Percentiles rank a stretch among this genome's conserved stretches.
These are phyloP conservation scores for Hemerocallis citrina DNA, from an alignment of 106 monocot species.

Conservation along the genomic window DNA sequence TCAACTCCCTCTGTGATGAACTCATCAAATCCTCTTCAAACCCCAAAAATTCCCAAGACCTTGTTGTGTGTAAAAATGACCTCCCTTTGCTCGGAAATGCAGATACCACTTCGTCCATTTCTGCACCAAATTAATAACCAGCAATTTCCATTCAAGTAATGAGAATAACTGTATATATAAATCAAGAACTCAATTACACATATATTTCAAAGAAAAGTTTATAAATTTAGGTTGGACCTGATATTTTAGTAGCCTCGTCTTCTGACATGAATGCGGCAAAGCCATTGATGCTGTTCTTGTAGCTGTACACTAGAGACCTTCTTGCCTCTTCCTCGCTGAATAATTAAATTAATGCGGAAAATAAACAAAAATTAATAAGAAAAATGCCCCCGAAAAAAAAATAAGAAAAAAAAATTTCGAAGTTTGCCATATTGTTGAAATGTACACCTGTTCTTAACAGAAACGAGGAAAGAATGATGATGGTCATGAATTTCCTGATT, in stretches of 20 bases:
- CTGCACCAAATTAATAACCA: constrained; percentile 12
- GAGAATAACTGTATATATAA: not conserved
- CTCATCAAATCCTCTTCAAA: constrained; percentile 25
- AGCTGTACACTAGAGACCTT: constrained; percentile 65
- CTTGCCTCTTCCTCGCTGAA: constrained; percentile 45
- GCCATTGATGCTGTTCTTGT: constrained; percentile 76
- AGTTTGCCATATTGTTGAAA: not conserved
- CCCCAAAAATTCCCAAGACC: constrained; percentile 90
- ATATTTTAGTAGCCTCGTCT: constrained; percentile 49
- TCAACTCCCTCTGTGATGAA: not conserved
- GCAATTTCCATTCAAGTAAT: not conserved
- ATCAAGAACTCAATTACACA: too few species aligned
- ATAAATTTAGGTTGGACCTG: constrained; percentile 23
- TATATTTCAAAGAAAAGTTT: too few species aligned
- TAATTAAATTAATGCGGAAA: not conserved
- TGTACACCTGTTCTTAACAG: constrained; percentile 15
- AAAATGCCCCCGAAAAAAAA: not conserved
- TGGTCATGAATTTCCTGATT: not conserved
- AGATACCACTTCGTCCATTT: constrained; percentile 51
- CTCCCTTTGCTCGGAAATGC: constrained; percentile 36
- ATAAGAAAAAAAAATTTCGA: not conserved
- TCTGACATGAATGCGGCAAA: constrained; percentile 67
- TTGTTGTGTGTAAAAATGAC: constrained; percentile 67
- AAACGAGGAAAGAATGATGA: constrained; percentile 16
- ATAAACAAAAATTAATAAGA: not conserved